Percentiles rank a stretch among this genome's conserved stretches.
phyloP scores from a whole-genome alignment of 768 basidiomycete genomes.

The Tulasnella sp. region DNA sequence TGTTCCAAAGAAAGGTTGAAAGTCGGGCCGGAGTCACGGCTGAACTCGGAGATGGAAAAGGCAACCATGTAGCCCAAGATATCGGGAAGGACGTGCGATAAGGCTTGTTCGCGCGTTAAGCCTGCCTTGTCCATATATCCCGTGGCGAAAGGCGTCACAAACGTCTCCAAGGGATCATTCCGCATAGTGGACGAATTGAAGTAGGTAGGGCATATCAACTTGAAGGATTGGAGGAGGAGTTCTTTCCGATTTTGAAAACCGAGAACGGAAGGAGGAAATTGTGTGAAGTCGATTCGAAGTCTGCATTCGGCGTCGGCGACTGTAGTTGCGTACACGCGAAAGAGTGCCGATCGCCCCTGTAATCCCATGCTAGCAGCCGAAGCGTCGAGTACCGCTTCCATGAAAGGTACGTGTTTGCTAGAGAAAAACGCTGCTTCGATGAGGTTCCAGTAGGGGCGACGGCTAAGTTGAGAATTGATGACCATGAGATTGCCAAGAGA shows the following conservation, averaged over 20 bases:
- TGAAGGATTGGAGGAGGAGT: constrained; percentile 41
- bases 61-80: constrained; percentile 52
- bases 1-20: background rate
- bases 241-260: constrained; percentile 60
- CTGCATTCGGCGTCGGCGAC: constrained; percentile 53
- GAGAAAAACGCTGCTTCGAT: constrained; percentile 40
- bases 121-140: constrained; percentile 8
- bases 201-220: constrained; percentile 8
- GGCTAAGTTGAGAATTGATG: constrained; percentile 58
- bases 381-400: constrained; percentile 43
- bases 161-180: background rate
- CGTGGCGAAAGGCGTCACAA: constrained; percentile 2
- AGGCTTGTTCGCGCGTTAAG: background rate
- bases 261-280: constrained; percentile 56
- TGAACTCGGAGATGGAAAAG: constrained; percentile 31
- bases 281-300: constrained; percentile 39
- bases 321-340: constrained; percentile 65
- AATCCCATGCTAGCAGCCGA: constrained; percentile 61
- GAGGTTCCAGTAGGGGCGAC: constrained; percentile 79
- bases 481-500: constrained; percentile 69
- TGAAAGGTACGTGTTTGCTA: constrained; percentile 29
- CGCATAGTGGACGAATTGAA: background rate
- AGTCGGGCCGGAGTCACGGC: background rate
- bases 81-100: constrained; percentile 38
- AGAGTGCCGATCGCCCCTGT: constrained; percentile 45